Evolutionary conservation across 805 yeast species (phyloP).

Genomic region (Monosporozyma unispora): DNA sequence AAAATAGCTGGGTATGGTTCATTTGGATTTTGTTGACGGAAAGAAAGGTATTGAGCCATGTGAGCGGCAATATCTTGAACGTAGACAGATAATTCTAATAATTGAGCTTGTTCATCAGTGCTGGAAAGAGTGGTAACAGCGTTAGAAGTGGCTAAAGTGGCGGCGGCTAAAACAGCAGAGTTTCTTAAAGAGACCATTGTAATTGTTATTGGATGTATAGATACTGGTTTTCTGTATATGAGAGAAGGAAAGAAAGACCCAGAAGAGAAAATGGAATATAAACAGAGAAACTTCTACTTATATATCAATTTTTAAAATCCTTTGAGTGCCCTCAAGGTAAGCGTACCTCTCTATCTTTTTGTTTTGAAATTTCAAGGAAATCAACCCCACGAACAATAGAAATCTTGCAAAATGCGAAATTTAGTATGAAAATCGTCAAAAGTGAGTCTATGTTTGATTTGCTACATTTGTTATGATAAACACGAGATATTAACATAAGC

Average conservation of each 20-base stretch:
- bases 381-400: too few species aligned
- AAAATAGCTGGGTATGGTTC: conserved; percentile 6
- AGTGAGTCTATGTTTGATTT: too few species aligned
- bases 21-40: conserved; percentile 7
- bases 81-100: conserved; percentile 7
- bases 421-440: too few species aligned
- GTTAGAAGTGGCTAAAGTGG: neutral
- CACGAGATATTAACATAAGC: too few species aligned
- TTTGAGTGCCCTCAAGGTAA: neutral
- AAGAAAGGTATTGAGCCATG: conserved; percentile 5
- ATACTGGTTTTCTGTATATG: neutral
- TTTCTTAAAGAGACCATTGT: conserved; percentile 2
- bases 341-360: too few species aligned
- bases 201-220: neutral
- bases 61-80: conserved; percentile 7
- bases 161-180: conserved; percentile 5
- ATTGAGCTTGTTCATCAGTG: conserved; percentile 4
- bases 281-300: neutral
- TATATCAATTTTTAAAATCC: neutral
- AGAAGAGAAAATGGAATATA: neutral
- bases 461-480: too few species aligned
- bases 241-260: neutral
- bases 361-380: too few species aligned
- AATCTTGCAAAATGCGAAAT: too few species aligned
- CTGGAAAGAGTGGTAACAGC: conserved; percentile 5